These are phyloP conservation scores for Emydomyces testavorans DNA, from an alignment of 2,329 filamentous ascomycete species.

Conservation along the genomic window DNA sequence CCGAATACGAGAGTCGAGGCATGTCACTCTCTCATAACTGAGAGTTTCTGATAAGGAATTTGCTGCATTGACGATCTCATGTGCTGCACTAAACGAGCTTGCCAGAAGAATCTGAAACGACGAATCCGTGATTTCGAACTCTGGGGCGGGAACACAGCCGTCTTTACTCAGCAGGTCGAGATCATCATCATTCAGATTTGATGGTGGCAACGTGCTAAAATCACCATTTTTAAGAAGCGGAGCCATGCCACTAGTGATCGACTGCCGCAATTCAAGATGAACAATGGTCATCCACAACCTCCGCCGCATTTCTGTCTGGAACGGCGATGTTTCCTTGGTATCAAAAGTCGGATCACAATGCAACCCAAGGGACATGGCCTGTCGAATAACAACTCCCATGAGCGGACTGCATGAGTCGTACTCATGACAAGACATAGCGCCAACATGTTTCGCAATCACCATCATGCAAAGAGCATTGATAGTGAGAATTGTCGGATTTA, in stretches of 20 bases:
- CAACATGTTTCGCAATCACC: conserved; percentile 16
- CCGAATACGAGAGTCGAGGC: conserved; percentile 15
- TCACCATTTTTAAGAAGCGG: conserved; percentile 27
- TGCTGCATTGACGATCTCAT: conserved; percentile 15
- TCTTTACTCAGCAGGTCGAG: conserved; percentile 20
- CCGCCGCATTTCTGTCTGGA: conserved; percentile 22
- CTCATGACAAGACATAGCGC: conserved; percentile 17
- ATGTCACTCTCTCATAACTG: conserved; percentile 13
- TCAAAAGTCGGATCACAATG: conserved; percentile 31
- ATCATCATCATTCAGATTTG: conserved; percentile 35
- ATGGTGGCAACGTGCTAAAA: conserved; percentile 30
- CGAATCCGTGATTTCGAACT: conserved; percentile 24
- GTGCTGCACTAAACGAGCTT: conserved; percentile 19
- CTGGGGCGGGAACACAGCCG: neutral
- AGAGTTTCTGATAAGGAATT: conserved; percentile 15
- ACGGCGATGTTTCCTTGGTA: conserved; percentile 16
- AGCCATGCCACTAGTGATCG: conserved; percentile 28
- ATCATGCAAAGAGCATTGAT: conserved; percentile 18
- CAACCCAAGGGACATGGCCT: conserved; percentile 32
- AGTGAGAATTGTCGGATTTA: conserved; percentile 14
- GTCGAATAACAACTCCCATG: conserved; percentile 28
- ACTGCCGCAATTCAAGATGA: conserved; percentile 30
- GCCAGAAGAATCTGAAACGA: conserved; percentile 27
- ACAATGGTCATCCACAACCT: conserved; percentile 27
- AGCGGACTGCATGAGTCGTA: conserved; percentile 18